Conservation (phyloP, 169 alveolate genomes). For the Plasmodium blacklocki region DNA sequence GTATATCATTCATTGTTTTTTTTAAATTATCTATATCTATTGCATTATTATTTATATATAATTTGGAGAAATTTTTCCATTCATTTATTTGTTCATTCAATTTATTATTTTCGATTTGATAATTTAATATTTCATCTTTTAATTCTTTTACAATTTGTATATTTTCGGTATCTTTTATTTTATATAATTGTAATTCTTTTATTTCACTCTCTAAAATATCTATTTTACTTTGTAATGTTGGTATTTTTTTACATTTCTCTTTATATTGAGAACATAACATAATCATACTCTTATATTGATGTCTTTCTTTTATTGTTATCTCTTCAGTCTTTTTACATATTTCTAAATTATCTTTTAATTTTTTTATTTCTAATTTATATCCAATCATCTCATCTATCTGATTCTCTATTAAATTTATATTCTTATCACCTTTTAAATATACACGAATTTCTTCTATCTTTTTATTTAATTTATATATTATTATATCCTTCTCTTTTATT, state of each 20-base stretch:
- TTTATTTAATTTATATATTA: slow-evolving; percentile 15
- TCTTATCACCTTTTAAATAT: slow-evolving; percentile 29
- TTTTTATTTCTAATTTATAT: slow-evolving; percentile 51
- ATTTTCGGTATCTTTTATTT: slow-evolving; percentile 44
- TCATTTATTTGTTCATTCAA: slow-evolving; percentile 42
- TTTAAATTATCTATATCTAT: slow-evolving; percentile 42
- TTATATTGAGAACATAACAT: slow-evolving; percentile 71
- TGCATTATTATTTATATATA: slow-evolving; percentile 43
- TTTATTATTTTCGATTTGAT: slow-evolving; percentile 56
- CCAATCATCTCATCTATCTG: slow-evolving; percentile 16
- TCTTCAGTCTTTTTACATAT: slow-evolving; percentile 53
- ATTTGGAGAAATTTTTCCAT: slow-evolving; percentile 50
- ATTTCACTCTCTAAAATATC: slow-evolving; percentile 52
- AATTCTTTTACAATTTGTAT: slow-evolving; percentile 18
- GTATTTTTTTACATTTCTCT: slow-evolving; percentile 47
- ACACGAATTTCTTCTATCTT: slow-evolving; percentile 41
- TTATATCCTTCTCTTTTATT: slow-evolving; percentile 30
- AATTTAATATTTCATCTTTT: slow-evolving; percentile 31
- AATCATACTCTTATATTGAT: slow-evolving; percentile 69
- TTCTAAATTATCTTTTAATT: slow-evolving; percentile 50
- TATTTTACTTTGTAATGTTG: slow-evolving; percentile 39
- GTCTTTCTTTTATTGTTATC: slow-evolving; percentile 68
- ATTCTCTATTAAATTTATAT: slow-evolving; percentile 14
- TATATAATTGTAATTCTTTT: slow-evolving; percentile 51
- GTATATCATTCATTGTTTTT: slow-evolving; percentile 39